Evolutionary conservation across 768 basidiomycete genomes (phyloP), one percentile per base, ranked within the genome.

Genomic region (Trametes cubensis): DNA sequence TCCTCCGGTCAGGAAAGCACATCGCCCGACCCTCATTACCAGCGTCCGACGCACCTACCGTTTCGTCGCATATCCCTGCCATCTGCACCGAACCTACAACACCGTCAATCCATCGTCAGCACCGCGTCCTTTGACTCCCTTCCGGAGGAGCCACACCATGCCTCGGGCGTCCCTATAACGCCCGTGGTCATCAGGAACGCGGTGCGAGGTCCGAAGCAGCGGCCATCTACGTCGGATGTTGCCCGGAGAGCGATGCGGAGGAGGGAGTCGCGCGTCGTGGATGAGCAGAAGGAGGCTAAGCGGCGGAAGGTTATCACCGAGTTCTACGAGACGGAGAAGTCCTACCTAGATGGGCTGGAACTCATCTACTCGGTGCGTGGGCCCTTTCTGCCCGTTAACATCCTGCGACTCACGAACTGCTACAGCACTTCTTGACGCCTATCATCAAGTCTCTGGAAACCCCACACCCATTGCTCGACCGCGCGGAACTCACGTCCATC

Each of bases 301-400:
- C 78, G 88, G 51, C 75, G 81, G 47, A 90, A 85, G 72, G 80
- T 94, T 40, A 79, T 93, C n/a, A 79, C 84, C 46, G 93, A 95
- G 71, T 88, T 95, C 65, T 86, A 85, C 66, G 85, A 89, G 58
- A 94, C 92, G 0, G 93, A 95, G 75, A 84, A 80, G 67, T 83
- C 86, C 0, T 95, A 95, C 67, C 82, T 94, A 34, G 84, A 87
- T 67, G 93, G 92, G 10, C 80, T 95, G 44, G 90, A 94, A 63
- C 78, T 94, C 52, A 84, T 95, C 53, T 90, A 94, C 75, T 83
- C 86, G 63, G 92, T 92, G 62, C 46, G 86, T 79, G 40, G 21
- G 42, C 30, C 34, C 21, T 1, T 60, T 25, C 21, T 39, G 46
- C 11, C 28, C n/a, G 23, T 38, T 56, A 2, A 6, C 48, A 34